A percentile compares a stretch with the other conserved stretches of the same genome.
Evolutionary conservation across 2,329 filamentous ascomycete species (phyloP).

Genomic region (Zymoseptoria tritici): DNA sequence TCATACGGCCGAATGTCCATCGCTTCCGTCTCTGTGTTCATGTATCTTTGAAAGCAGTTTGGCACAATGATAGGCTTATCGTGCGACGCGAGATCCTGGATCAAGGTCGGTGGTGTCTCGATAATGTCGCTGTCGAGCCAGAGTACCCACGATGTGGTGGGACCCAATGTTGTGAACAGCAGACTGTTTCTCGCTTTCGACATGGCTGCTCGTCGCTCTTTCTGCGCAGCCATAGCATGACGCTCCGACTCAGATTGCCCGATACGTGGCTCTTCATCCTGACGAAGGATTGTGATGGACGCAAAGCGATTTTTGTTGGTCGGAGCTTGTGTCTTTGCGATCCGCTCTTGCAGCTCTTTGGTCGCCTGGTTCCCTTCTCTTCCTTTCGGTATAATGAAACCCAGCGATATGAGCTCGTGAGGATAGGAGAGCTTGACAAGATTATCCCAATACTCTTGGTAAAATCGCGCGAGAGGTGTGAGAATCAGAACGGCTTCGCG

Average conservation of each 20-base stretch:
- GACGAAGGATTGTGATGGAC: constrained; percentile 85
- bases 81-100: constrained; percentile 83
- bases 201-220: constrained; percentile 79
- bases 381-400: constrained; percentile 92
- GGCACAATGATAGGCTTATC: constrained; percentile 88
- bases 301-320: constrained; percentile 77
- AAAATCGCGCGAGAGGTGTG: constrained; percentile 89
- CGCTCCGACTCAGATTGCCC: constrained; percentile 83
- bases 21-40: constrained; percentile 59
- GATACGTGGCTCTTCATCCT: constrained; percentile 79
- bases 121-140: constrained; percentile 93
- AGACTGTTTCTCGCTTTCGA: constrained; percentile 87
- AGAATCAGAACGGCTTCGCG: constrained; percentile 82
- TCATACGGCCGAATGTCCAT: constrained; percentile 81
- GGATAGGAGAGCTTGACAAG: constrained; percentile 76
- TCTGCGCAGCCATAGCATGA: constrained; percentile 88
- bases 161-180: constrained; percentile 88
- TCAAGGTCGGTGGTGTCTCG: constrained; percentile 75
- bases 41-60: constrained; percentile 87
- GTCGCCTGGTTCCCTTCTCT: constrained; percentile 87
- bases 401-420: constrained; percentile 87
- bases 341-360: constrained; percentile 70
- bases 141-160: constrained; percentile 87
- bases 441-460: constrained; percentile 93
- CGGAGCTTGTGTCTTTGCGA: constrained; percentile 78